These are phyloP conservation scores for Aspergillus leporis DNA, from an alignment of 495 filamentous ascomycete genomes.

Conservation along the genomic window DNA sequence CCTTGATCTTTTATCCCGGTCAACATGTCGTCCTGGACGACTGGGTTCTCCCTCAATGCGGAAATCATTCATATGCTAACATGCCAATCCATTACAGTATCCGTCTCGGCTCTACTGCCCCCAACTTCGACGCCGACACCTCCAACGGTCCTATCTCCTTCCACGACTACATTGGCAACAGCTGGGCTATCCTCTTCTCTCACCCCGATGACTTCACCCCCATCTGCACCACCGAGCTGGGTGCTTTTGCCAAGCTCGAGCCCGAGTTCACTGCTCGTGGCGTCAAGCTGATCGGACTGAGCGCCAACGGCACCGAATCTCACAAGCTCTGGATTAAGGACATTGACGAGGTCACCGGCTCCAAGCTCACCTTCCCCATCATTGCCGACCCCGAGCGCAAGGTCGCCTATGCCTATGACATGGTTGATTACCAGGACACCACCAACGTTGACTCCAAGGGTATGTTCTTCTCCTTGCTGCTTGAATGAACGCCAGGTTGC, in stretches of 20 bases:
- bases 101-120: conserved; percentile 86
- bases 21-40: too few species aligned
- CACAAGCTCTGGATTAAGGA: conserved; percentile 85
- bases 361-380: conserved; percentile 87
- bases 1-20: background rate
- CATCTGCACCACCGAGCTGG: conserved; percentile 98
- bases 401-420: conserved; percentile 90
- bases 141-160: conserved; percentile 92
- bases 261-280: conserved; percentile 93
- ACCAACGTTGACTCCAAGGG: conserved; percentile 95
- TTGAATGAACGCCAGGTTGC: background rate
- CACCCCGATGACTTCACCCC: conserved; percentile 90
- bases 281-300: conserved; percentile 92
- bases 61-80: background rate
- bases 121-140: conserved; percentile 92
- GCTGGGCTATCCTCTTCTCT: conserved; percentile 95
- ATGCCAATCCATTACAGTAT: conserved; percentile 49
- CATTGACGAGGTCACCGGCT: conserved; percentile 87
- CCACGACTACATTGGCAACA: conserved; percentile 94
- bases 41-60: too few species aligned
- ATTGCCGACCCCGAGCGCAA: conserved; percentile 96
- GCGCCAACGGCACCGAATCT: conserved; percentile 52
- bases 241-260: conserved; percentile 94
- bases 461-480: conserved; percentile 1
- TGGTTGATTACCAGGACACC: conserved; percentile 84